Conservation (phyloP, 306 rosid genomes). For the Cucurbita ficifolia region DNA sequence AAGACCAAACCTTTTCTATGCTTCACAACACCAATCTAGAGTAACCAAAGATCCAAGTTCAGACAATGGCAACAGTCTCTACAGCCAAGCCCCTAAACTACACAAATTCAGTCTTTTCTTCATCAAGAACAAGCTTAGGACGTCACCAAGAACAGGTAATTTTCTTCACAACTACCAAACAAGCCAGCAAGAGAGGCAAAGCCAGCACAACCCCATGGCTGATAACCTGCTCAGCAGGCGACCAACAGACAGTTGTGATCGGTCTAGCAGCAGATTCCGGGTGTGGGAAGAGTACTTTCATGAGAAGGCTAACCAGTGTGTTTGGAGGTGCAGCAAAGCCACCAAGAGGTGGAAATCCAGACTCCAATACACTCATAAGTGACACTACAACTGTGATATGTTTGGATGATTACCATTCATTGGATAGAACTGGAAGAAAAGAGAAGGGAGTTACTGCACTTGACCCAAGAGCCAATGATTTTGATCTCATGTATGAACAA, state of each 20-base stretch:
- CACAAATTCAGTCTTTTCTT: slow-evolving; percentile 39
- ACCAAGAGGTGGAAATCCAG: slow-evolving; percentile 89
- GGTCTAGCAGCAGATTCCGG: slow-evolving; percentile 97
- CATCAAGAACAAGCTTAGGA: slow-evolving; percentile 45
- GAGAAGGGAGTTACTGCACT: slow-evolving; percentile 89
- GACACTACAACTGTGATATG: slow-evolving; percentile 94
- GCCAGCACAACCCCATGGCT: slow-evolving; percentile 19
- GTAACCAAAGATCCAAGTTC: slow-evolving; percentile 14
- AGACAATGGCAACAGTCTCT: slow-evolving; percentile 64
- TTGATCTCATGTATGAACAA: slow-evolving; percentile 92
- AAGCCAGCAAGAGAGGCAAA: slow-evolving; percentile 9
- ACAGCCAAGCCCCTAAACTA: slow-evolving; percentile 60
- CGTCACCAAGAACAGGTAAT: slow-evolving; percentile 58
- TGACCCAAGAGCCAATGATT: slow-evolving; percentile 79
- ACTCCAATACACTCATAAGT: slow-evolving; percentile 84
- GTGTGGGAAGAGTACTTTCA: slow-evolving; percentile 91
- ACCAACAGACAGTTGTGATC: slow-evolving; percentile 68
- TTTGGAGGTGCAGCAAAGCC: slow-evolving; percentile 92
- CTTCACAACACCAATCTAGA: background rate
- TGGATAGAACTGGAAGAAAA: slow-evolving; percentile 83
- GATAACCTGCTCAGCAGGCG: slow-evolving; percentile 51
- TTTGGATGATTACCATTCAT: slow-evolving; percentile 82
- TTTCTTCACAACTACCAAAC: slow-evolving; percentile 28
- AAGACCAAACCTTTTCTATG: slow-evolving; percentile 6
- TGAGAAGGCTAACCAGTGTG: slow-evolving; percentile 89